Conservation (phyloP, 1,139 yeast species). For the Diutina rugosa region DNA sequence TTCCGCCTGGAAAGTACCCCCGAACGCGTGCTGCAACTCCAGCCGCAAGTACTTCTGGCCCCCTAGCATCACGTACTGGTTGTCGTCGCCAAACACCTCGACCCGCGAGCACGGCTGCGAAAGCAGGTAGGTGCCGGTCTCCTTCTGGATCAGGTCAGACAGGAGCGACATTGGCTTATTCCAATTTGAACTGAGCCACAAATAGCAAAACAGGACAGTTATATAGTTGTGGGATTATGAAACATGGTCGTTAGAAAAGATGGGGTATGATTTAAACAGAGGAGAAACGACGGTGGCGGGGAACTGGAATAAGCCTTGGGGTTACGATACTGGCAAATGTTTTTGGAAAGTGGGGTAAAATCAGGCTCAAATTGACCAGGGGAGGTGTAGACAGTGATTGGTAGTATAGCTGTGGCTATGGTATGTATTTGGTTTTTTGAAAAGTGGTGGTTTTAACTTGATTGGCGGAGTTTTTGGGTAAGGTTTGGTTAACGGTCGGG, state of each 20-base stretch:
- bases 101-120: neutral
- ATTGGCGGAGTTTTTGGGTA: too few relatives aligned
- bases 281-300: too few relatives aligned
- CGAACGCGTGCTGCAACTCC: conserved; percentile 8
- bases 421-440: neutral
- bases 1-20: conserved; percentile 7
- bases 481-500: neutral
- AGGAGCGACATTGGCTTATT: neutral
- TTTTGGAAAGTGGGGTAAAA: too few relatives aligned
- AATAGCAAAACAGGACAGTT: too few relatives aligned
- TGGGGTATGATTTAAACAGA: too few relatives aligned
- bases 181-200: too few relatives aligned
- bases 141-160: neutral
- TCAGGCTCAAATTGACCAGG: too few relatives aligned
- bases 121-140: neutral
- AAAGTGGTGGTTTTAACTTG: too few relatives aligned
- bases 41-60: conserved; percentile 6
- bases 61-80: conserved; percentile 6
- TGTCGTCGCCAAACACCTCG: neutral
- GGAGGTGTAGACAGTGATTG: neutral
- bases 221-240: too few relatives aligned
- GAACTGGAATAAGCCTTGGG: too few relatives aligned
- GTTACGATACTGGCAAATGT: too few relatives aligned
- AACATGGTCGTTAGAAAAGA: too few relatives aligned
- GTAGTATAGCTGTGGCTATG: neutral